Percentiles rank a stretch among this genome's conserved stretches.
phyloP scores from a whole-genome alignment of 2,329 filamentous ascomycete genomes.

The Verticillium klebahnii region DNA sequence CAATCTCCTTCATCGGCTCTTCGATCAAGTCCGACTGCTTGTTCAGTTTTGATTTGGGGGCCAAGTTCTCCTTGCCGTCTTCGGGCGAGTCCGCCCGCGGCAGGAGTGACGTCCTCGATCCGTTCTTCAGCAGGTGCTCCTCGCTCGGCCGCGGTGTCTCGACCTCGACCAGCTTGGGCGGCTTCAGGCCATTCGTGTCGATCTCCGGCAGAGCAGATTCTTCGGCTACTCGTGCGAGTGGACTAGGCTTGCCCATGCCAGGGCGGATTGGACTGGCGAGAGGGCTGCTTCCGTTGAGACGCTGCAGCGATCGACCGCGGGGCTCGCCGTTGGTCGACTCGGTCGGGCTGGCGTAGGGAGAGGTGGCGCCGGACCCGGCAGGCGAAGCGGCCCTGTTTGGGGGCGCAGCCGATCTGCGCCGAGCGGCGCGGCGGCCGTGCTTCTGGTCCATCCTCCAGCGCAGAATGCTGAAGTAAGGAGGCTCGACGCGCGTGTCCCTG shows the following conservation, averaged over 20 bases:
- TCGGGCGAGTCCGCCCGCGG: constrained; percentile 28
- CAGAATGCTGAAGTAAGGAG: constrained; percentile 89
- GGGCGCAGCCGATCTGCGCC: constrained; percentile 48
- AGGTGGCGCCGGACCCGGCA: constrained; percentile 43
- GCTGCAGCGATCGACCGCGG: constrained; percentile 68
- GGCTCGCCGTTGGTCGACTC: constrained; percentile 52
- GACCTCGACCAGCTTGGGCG: constrained; percentile 50
- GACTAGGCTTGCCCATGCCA: constrained; percentile 63
- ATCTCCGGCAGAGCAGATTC: constrained; percentile 45
- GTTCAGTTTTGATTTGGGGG: constrained; percentile 29
- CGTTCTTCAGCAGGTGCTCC: constrained; percentile 29
- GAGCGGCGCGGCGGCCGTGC: constrained; percentile 63
- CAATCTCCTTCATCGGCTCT: constrained; percentile 57
- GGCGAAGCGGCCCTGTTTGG: constrained; percentile 38
- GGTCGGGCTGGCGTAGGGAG: constrained; percentile 57
- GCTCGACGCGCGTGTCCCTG: constrained; percentile 83
- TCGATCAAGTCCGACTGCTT: constrained; percentile 40
- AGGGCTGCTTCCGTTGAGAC: constrained; percentile 61
- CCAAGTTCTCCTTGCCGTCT: constrained; percentile 29
- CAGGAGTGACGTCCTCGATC: constrained; percentile 24
- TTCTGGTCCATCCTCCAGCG: constrained; percentile 96
- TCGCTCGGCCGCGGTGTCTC: constrained; percentile 47
- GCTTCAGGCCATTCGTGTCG: constrained; percentile 31
- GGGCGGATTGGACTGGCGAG: constrained; percentile 61
- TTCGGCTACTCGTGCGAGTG: constrained; percentile 70